These are phyloP conservation scores for Bisporella sp. DNA, from an alignment of 2,329 filamentous ascomycete species.

Conservation along the genomic window DNA sequence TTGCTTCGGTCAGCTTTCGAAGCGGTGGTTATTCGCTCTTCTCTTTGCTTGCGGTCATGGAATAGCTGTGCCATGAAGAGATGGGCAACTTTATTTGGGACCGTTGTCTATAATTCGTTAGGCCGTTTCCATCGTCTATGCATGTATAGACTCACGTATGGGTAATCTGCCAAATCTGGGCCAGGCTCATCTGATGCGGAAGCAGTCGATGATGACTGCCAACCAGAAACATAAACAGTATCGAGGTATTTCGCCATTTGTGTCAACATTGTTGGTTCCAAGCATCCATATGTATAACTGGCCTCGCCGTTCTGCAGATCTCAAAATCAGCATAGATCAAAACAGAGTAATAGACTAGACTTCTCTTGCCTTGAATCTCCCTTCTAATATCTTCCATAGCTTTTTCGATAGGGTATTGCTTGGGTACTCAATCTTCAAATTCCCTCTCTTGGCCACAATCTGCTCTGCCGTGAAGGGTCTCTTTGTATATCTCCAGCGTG, in stretches of 20 bases:
- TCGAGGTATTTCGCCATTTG: slow-evolving; percentile 99
- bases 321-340: slow-evolving; percentile 10
- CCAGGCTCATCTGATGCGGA: slow-evolving; percentile 93
- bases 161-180: slow-evolving; percentile 96
- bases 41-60: slow-evolving; percentile 98
- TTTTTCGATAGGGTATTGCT: slow-evolving; percentile 90
- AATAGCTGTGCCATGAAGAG: slow-evolving; percentile 98
- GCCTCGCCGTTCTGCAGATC: slow-evolving; percentile 64
- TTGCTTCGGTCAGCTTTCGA: slow-evolving; percentile 66
- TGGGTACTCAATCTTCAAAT: slow-evolving; percentile 83
- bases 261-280: slow-evolving; percentile 97
- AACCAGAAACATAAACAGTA: slow-evolving; percentile 97
- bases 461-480: slow-evolving; percentile 92
- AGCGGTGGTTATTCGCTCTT: slow-evolving; percentile 72
- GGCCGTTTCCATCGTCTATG: neutral
- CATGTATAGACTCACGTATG: slow-evolving; percentile 54
- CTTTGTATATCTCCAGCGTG: slow-evolving; percentile 89
- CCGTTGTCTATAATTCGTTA: slow-evolving; percentile 63
- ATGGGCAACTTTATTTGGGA: slow-evolving; percentile 96
- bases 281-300: slow-evolving; percentile 92
- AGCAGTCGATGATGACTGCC: slow-evolving; percentile 96
- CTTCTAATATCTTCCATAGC: slow-evolving; percentile 84
- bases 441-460: slow-evolving; percentile 92
- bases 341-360: neutral
- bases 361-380: slow-evolving; percentile 66